Base-by-base conservation (phyloP, 2,329 filamentous ascomycete species). In the Orbilia quercus region DNA sequence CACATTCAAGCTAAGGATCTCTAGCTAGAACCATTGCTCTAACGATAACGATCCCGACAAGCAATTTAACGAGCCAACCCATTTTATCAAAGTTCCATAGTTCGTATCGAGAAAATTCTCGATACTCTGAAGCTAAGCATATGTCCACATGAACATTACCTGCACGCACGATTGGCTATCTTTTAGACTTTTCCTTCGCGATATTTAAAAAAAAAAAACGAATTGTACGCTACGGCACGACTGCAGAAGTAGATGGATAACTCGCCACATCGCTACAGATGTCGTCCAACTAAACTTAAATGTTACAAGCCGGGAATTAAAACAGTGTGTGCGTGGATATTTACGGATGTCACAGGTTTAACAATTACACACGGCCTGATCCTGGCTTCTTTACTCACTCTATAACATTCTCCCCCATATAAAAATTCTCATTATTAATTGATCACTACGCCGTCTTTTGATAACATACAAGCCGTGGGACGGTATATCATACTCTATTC, bases 211-310 rank as follows among this genome's bases (percentile, higher is more conserved):
- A 31, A 44, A 7, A 34, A 6, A 36, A 2, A 2, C 14, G 12
- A 44, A 36, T 45, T 38, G 22, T 20, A 47, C 63, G 23, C 63
- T 67, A 67, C 11, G 34, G 48, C 25, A 42, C 42, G 38, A 66
- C 47, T 42, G 7, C 40, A 50, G 28, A 31, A 31, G 28, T 7
- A 31, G 36, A 34, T 12, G 47, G 36, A 51, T 36, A 53, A 47
- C 63, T 57, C 63, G 48, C 16, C 51, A 22, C 42, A 40, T 22
- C 42, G 28, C 62, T 22, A 42, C 55, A 67, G 51, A 28, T 40
- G 59, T 59, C 67, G 67, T 65, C 36, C 34, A 65, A 64, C 67
- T 72, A 72, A 72, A 72, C 67, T 72, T 58, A 65, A 65, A 72
- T 44, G 47, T 54, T 20, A 23, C 25, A 58, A 64, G 40, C 42